A percentile compares a stretch with the other conserved stretches of the same genome.
Evolutionary conservation across 2,329 filamentous ascomycete species (phyloP).

Genomic region (Rugonectria rugulosa): DNA sequence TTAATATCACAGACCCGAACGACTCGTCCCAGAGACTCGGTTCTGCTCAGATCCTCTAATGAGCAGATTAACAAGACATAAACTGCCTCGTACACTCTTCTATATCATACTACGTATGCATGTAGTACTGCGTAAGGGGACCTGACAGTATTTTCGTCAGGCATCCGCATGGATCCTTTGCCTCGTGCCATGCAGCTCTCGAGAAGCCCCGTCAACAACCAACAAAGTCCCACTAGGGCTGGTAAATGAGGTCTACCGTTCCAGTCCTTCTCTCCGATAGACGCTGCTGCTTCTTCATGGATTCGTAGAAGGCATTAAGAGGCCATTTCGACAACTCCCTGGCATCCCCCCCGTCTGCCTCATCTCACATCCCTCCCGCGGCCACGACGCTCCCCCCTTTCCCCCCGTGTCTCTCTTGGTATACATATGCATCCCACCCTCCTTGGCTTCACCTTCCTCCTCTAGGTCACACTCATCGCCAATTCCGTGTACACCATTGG

Average conservation of each 20-base stretch:
- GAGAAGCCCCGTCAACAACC: slow-evolving; percentile 12
- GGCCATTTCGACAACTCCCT: slow-evolving; percentile 10
- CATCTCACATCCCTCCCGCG: slow-evolving; percentile 1
- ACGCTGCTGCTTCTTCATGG: neutral
- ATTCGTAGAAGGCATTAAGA: slow-evolving; percentile 6
- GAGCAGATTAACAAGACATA: too few species aligned
- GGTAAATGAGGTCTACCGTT: slow-evolving; percentile 20
- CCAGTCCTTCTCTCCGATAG: slow-evolving; percentile 14
- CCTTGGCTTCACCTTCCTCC: neutral
- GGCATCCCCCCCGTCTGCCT: neutral
- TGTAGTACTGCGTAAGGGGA: neutral
- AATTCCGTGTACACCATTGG: slow-evolving; percentile 6
- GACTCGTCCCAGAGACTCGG: slow-evolving; percentile 6
- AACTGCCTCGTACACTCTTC: too few species aligned
- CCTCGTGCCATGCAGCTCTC: slow-evolving; percentile 6
- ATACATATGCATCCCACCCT: slow-evolving; percentile 15
- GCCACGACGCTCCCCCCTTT: neutral
- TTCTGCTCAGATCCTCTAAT: neutral
- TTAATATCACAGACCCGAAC: neutral
- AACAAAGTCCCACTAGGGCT: slow-evolving; percentile 7
- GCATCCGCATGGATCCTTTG: slow-evolving; percentile 6
- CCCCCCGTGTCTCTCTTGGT: slow-evolving; percentile 7
- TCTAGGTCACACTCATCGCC: slow-evolving; percentile 9
- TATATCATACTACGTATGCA: too few species aligned
- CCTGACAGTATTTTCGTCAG: slow-evolving; percentile 7